Conservation (phyloP, 1,139 yeast species). For the Groenewaldozyma auringiensis region DNA sequence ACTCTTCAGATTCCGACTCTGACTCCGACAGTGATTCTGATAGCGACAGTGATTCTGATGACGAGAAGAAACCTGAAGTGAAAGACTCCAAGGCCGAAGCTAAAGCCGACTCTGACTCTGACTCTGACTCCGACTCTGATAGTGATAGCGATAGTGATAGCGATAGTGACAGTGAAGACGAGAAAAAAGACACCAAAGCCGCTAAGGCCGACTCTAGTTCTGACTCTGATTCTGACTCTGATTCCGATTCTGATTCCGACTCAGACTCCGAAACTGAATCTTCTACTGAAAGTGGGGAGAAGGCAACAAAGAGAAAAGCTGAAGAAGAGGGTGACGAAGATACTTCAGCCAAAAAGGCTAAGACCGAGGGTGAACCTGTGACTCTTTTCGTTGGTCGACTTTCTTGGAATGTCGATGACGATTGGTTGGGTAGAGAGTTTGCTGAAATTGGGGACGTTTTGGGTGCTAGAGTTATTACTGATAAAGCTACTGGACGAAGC, state of each 20-base stretch:
- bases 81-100: conserved; percentile 24
- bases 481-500: conserved; percentile 86
- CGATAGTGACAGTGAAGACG: conserved; percentile 19
- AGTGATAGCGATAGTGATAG: conserved; percentile 31
- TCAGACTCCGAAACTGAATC: conserved; percentile 16
- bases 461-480: conserved; percentile 88
- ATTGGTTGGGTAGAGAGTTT: conserved; percentile 83
- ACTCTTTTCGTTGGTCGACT: conserved; percentile 94
- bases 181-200: conserved; percentile 3
- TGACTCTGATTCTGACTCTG: conserved; percentile 17
- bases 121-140: conserved; percentile 24
- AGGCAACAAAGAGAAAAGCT: conserved; percentile 35
- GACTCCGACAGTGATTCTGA: conserved; percentile 15
- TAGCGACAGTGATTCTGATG: conserved; percentile 14
- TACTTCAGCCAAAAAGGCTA: conserved; percentile 37
- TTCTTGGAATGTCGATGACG: conserved; percentile 96
- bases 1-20: conserved; percentile 22
- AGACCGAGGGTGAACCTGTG: conserved; percentile 38
- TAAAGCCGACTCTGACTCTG: conserved; percentile 23
- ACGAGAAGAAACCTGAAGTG: conserved; percentile 18
- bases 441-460: conserved; percentile 74
- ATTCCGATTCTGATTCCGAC: conserved; percentile 10
- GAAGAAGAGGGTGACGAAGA: conserved; percentile 23
- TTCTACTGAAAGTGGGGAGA: conserved; percentile 26
- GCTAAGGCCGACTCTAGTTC: conserved; percentile 14